phyloP scores from a whole-genome alignment of 192 early-diverging fungal genomes.

The Mortierella hygrophila region DNA sequence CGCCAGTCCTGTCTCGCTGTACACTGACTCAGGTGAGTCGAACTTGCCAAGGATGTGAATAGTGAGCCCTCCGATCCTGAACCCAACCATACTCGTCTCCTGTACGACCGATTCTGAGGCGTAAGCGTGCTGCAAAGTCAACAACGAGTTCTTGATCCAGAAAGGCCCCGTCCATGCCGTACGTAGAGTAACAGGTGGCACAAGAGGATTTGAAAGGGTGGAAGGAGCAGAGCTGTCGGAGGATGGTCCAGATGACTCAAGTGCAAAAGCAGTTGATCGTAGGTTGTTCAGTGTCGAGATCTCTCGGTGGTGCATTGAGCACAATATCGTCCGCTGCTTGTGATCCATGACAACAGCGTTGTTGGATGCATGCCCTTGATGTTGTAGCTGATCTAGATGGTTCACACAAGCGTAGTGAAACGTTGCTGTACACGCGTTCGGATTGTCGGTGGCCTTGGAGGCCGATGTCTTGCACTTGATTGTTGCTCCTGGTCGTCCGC shows the following conservation, averaged over 20 bases:
- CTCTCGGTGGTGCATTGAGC: conserved; percentile 22
- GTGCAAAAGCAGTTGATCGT: conserved; percentile 8
- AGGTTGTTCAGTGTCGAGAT: conserved; percentile 22
- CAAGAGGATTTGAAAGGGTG: background rate
- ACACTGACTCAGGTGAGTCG: background rate
- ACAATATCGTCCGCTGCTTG: conserved; percentile 9
- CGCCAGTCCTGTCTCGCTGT: conserved; percentile 18
- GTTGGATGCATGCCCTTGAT: background rate
- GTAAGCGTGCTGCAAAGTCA: background rate
- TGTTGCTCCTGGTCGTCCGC: conserved; percentile 20
- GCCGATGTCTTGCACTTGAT: conserved; percentile 19
- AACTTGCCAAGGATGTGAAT: conserved; percentile 19
- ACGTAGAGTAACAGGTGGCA: conserved; percentile 2
- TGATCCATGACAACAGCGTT: conserved; percentile 21
- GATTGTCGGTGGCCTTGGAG: background rate
- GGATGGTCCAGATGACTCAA: conserved; percentile 1
- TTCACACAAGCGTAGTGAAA: conserved; percentile 18
- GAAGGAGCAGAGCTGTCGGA: background rate
- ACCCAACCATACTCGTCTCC: background rate
- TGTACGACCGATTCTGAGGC: background rate
- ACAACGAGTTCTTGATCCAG: background rate
- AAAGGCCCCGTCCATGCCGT: background rate
- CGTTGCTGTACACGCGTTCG: conserved; percentile 6
- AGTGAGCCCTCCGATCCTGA: conserved; percentile 10
- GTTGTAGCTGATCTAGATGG: background rate